phyloP scores from a whole-genome alignment of 148 eudicot genomes.

The Selenicereus undatus region DNA sequence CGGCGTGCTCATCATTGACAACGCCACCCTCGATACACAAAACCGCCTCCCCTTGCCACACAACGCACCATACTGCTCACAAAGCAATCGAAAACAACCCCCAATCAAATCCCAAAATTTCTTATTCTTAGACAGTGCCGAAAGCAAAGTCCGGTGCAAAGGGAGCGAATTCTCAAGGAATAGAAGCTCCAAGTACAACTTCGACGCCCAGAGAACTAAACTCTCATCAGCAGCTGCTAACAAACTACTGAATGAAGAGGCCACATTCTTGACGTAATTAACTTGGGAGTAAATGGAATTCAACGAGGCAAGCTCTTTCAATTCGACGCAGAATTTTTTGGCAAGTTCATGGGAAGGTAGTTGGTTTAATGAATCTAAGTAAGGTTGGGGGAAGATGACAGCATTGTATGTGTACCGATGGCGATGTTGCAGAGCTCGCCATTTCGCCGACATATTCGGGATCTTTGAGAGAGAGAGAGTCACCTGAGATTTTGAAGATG shows the following conservation, averaged over 20 bases:
- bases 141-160: conserved; percentile 60
- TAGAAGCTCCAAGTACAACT: conserved; percentile 63
- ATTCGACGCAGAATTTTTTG: conserved; percentile 28
- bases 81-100: conserved; percentile 50
- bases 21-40: conserved; percentile 73
- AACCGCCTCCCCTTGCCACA: conserved; percentile 61
- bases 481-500: conserved; percentile 12
- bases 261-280: conserved; percentile 55
- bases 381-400: conserved; percentile 60
- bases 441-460: conserved; percentile 76
- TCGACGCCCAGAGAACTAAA: conserved; percentile 36
- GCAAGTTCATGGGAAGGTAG: conserved; percentile 27
- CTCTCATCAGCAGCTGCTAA: conserved; percentile 26
- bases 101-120: conserved; percentile 42
- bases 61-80: conserved; percentile 56
- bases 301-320: conserved; percentile 48
- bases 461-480: not conserved
- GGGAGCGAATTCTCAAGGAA: conserved; percentile 81
- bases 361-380: conserved; percentile 37
- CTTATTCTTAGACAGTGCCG: conserved; percentile 51
- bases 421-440: conserved; percentile 97
- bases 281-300: conserved; percentile 78
- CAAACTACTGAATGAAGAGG: conserved; percentile 50
- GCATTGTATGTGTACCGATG: conserved; percentile 92
- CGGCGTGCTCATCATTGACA: conserved; percentile 88